Base-by-base conservation (phyloP, 2,329 filamentous ascomycete species). In the Pestalotiopsis sp. region DNA sequence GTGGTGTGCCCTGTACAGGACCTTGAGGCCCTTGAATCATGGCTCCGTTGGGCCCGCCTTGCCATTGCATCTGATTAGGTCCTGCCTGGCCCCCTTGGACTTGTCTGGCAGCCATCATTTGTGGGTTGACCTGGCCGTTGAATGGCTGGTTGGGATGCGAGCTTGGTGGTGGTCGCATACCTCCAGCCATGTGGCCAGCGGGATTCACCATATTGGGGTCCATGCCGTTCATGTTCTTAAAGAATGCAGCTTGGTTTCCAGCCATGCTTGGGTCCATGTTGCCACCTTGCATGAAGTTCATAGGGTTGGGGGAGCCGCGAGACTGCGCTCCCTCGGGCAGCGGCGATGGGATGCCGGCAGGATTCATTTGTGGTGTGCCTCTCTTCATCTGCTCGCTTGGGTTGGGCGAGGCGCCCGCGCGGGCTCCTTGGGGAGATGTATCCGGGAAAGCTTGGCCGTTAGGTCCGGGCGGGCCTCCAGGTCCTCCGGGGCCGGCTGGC, bases 381-480 rank as follows among this genome's bases (percentile, higher is more conserved):
- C 92, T 90, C 84, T 93, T 93, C 86, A 94, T 93, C 80, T 92
- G 91, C 70, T 95, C 93, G 59, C 87, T 84, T 25, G 93, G 91
- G 76, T 93, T 94, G 45, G 93, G 93, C 12, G 93, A 95, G 31
- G 92, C 90, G 41, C 90, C 92, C 69, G 87, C 86, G 76, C 91
- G 88, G 71, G 85, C 90, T 60, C 87, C 90, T 75, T 91, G 91
- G 45, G 90, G 92, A 64, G 90, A 94, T 71, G 91, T 88, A 72
- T 90, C 90, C 65, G 89, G 88, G 83, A 93, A 93, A 17, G 81
- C 81, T 76, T 89, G 89, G 36, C 85, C 87, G 72, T 90, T 91
- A 4, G 88, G 85, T 38, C 87, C 84, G 69, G 85, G 79, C 68
- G 86, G 78, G 63, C 81, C 81, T 49, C 80, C 78, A 66, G 81